Base-by-base conservation (phyloP, 2,329 filamentous ascomycete genomes). In the Penicillium sp. region DNA sequence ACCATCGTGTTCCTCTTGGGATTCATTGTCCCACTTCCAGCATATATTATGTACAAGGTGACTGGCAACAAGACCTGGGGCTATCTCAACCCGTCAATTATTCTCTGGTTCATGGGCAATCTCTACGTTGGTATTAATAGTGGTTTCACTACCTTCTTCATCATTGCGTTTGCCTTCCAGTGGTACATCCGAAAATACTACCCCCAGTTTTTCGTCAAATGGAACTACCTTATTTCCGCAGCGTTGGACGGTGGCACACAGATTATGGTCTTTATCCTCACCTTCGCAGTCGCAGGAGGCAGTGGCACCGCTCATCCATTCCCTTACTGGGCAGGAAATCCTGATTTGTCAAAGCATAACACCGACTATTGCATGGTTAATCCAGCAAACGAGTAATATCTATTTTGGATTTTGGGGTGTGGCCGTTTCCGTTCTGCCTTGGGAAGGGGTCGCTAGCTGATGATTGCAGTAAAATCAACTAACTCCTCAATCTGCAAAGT, bases 61-160 rank as follows among this genome's bases (percentile, higher is more conserved):
- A 71, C 67, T 45, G 65, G 66, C 5, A 64, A 63, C 21, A 33
- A 60, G 1, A 52, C 62, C 16, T 69, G 74, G 46, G 54, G 65
- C 47, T 68, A 73, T 56, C 59, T 77, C 61, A 76, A 78, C 66
- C 71, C 71, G 0, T 68, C 74, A 11, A 72, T 79, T 46, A 74
- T 79, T 55, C 60, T 70, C 43, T 76, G 68, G 66, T 78, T 73
- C 63, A 63, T 75, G 46, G 74, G 75, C 21, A 73, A 69, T 57
- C 67, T 79, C 2, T 74, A 66, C 43, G 71, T 78, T 24, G 77
- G 75, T 7, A 74, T 75, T 60, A 74, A 77, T 61, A 67, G 68
- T 7, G 72, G 69, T 5, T 61, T 75, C 11, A 56, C 67, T 49
- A 62, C 61, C 0, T 68, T 61, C 47, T 65, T 61, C 38, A 58